Evolutionary conservation across 495 filamentous ascomycete genomes (phyloP), one percentile per base, ranked within the genome.

Genomic region (Antarctomyces pellizariae): DNA sequence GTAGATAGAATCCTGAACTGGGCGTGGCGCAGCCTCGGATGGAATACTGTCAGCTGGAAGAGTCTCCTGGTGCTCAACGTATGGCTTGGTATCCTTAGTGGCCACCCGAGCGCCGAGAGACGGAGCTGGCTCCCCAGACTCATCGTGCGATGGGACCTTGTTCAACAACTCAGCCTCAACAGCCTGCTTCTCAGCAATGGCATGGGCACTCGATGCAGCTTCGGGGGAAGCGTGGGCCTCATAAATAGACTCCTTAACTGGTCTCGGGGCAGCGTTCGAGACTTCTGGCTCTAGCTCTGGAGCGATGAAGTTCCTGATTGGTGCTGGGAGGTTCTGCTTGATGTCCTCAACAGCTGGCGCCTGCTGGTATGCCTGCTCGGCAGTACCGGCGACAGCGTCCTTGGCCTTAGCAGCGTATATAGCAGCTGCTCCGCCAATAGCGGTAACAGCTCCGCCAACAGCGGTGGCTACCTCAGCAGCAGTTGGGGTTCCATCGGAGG

Each of bases 81-180:
- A 3, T 13, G 11, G 15, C n/a, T n/a, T n/a, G n/a, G n/a, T n/a
- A n/a, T n/a, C n/a, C n/a, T n/a, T n/a, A n/a, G n/a, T n/a, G n/a
- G n/a, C n/a, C n/a, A n/a, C n/a, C n/a, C n/a, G n/a, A n/a, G n/a
- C n/a, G n/a, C n/a, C n/a, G n/a, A n/a, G n/a, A n/a, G n/a, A n/a
- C n/a, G n/a, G n/a, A n/a, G n/a, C n/a, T n/a, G n/a, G n/a, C n/a
- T n/a, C n/a, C n/a, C n/a, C n/a, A n/a, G n/a, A n/a, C n/a, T n/a
- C n/a, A n/a, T n/a, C n/a, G n/a, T n/a, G n/a, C n/a, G n/a, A n/a
- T 26, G 57, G 50, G 17, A 73, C 63, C 42, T 67, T 64, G 4
- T 52, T 48, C 30, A 63, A 44, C 10, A 74, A 55, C 45, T 73
- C 67, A 22, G 53, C 48, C 47, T 72, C 68, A 13, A 71, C 55